Conservation (phyloP, 2,329 filamentous ascomycete genomes). For the Cryphonectria nitschkei region DNA sequence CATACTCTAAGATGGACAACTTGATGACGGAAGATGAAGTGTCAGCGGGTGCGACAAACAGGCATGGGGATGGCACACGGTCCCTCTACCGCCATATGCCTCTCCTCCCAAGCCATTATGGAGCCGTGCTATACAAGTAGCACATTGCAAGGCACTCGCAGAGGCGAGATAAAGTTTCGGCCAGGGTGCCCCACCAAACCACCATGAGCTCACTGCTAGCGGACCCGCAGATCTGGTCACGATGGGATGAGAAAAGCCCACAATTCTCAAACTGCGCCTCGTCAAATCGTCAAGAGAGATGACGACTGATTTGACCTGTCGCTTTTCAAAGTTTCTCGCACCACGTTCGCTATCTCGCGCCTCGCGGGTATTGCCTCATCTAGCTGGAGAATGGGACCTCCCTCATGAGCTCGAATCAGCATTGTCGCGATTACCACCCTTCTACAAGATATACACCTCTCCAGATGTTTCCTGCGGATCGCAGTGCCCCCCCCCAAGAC, state of each 20-base stretch:
- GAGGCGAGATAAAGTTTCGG: neutral
- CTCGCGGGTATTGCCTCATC: neutral
- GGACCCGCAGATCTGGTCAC: neutral
- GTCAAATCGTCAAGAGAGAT: neutral
- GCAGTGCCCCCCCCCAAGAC: neutral
- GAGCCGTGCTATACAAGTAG: neutral
- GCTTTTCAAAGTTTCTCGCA: neutral
- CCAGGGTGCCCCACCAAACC: neutral
- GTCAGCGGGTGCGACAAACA: neutral
- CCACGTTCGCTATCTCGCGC: neutral
- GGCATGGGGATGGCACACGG: neutral
- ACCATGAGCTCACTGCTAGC: neutral
- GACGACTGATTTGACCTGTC: conserved; percentile 4
- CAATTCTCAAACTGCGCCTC: neutral
- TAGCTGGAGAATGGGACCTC: neutral
- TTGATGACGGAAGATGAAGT: neutral
- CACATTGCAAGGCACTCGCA: neutral
- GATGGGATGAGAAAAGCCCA: neutral
- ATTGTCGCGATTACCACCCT: neutral
- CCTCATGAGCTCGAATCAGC: neutral
- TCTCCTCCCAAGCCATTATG: neutral
- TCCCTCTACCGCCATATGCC: neutral
- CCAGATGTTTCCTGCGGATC: neutral
- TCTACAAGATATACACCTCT: neutral
- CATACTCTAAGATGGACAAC: neutral